Percentiles rank a stretch among this genome's conserved stretches.
Conservation (phyloP, 495 filamentous ascomycete species). For the Cercophora samala region DNA sequence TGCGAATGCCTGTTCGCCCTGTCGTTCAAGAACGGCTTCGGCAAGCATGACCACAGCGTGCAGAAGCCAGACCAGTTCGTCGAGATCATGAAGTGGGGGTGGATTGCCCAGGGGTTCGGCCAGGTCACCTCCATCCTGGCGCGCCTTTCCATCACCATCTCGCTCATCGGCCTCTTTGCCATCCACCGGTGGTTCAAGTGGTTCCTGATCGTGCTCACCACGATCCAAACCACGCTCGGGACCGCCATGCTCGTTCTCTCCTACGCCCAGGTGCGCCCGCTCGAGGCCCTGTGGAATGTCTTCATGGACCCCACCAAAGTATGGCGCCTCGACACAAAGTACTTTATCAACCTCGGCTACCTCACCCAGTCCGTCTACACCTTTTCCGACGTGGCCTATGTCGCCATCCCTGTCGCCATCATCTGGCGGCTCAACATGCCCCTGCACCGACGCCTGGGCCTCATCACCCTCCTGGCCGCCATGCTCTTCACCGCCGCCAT, state of each 20-base stretch:
- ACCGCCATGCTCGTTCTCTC: background rate
- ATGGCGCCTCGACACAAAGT: conserved; percentile 3
- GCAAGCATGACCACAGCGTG: conserved; percentile 7
- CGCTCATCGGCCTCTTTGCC: conserved; percentile 22
- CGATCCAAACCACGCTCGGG: background rate
- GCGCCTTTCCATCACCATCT: conserved; percentile 21
- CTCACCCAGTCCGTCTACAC: conserved; percentile 11
- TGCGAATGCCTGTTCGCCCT: conserved; percentile 1
- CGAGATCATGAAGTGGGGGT: conserved; percentile 9
- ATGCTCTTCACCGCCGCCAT: conserved; percentile 11
- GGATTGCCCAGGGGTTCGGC: background rate
- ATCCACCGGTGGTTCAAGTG: conserved; percentile 18
- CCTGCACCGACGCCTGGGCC: conserved; percentile 12
- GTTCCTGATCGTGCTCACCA: conserved; percentile 17
- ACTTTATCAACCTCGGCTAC: background rate
- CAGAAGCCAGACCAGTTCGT: conserved; percentile 13
- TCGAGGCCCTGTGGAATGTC: conserved; percentile 11
- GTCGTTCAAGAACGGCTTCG: conserved; percentile 8
- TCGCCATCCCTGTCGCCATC: conserved; percentile 19
- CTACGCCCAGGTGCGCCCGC: background rate
- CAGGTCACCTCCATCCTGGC: conserved; percentile 8
- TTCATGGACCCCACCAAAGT: background rate
- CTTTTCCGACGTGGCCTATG: conserved; percentile 20
- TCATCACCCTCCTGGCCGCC: conserved; percentile 4
- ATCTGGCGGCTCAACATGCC: conserved; percentile 26